These are phyloP conservation scores for Andrographis paniculata DNA, from an alignment of 305 asterid genomes.

Conservation along the genomic window DNA sequence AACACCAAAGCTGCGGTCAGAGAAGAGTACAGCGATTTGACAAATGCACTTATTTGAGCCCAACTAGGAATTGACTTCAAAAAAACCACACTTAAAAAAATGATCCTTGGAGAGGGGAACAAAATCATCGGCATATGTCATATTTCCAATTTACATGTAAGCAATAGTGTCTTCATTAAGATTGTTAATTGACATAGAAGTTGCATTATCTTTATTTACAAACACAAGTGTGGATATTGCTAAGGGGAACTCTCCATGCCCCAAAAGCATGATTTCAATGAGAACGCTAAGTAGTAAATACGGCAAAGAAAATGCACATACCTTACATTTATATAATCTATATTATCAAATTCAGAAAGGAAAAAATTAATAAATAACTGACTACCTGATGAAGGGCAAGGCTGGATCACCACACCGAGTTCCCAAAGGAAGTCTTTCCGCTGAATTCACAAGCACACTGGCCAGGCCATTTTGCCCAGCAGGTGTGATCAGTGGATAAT, in stretches of 20 bases:
- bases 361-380: not conserved
- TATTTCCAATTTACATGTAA: too few relatives aligned
- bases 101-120: not conserved
- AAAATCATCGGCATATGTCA: too few relatives aligned
- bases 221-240: too few relatives aligned
- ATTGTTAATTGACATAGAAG: too few relatives aligned
- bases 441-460: slow-evolving; percentile 74
- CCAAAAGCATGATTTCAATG: too few relatives aligned
- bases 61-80: too few relatives aligned
- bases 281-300: too few relatives aligned
- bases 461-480: slow-evolving; percentile 97
- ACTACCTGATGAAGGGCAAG: slow-evolving; percentile 87
- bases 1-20: slow-evolving; percentile 15
- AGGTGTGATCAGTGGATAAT: slow-evolving; percentile 95
- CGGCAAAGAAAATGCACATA: too few relatives aligned
- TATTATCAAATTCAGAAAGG: slow-evolving; percentile 19
- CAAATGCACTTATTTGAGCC: not conserved
- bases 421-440: slow-evolving; percentile 94
- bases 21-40: slow-evolving; percentile 4
- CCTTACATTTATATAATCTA: too few relatives aligned
- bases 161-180: too few relatives aligned
- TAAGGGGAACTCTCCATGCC: too few relatives aligned
- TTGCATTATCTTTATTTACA: too few relatives aligned
- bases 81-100: not conserved
- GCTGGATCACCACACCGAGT: slow-evolving; percentile 94